These are phyloP conservation scores for Solanum ossicruentum DNA, from an alignment of 257 asterid species.

Conservation along the genomic window DNA sequence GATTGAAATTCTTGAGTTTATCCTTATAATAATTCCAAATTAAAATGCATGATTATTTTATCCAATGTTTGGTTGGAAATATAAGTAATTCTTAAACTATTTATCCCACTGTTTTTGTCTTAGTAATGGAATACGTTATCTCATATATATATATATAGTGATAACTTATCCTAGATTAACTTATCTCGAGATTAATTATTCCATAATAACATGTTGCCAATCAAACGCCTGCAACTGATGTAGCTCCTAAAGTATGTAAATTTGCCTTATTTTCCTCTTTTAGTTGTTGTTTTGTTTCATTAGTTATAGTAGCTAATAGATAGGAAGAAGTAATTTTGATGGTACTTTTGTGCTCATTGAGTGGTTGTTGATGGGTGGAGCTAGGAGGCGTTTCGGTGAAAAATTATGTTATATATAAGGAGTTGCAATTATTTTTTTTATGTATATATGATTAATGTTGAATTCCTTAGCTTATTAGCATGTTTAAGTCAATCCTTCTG, in stretches of 20 bases:
- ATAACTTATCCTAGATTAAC: too few species aligned
- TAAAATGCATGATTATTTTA: too few species aligned
- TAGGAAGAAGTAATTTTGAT: background rate
- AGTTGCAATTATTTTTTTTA: too few species aligned
- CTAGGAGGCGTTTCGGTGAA: background rate
- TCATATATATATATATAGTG: too few species aligned
- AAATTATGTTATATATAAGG: background rate
- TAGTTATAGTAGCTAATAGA: background rate
- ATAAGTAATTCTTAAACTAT: too few species aligned
- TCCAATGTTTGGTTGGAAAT: too few species aligned
- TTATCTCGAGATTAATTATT: too few species aligned
- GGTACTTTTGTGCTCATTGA: background rate
- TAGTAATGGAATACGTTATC: too few species aligned
- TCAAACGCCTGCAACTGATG: conserved; percentile 36
- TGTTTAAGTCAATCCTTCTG: too few species aligned
- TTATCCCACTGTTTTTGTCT: too few species aligned
- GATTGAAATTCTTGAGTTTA: background rate
- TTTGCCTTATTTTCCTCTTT: background rate
- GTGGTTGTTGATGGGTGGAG: background rate
- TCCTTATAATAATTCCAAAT: background rate
- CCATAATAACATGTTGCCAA: too few species aligned
- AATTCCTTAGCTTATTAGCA: too few species aligned
- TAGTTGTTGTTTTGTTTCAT: background rate
- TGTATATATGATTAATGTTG: background rate
- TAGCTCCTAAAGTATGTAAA: conserved; percentile 66